Percentiles rank a stretch among this genome's conserved stretches.
These are phyloP conservation scores for Somion occarium DNA, from an alignment of 1,284 basidiomycete species.

Conservation along the genomic window DNA sequence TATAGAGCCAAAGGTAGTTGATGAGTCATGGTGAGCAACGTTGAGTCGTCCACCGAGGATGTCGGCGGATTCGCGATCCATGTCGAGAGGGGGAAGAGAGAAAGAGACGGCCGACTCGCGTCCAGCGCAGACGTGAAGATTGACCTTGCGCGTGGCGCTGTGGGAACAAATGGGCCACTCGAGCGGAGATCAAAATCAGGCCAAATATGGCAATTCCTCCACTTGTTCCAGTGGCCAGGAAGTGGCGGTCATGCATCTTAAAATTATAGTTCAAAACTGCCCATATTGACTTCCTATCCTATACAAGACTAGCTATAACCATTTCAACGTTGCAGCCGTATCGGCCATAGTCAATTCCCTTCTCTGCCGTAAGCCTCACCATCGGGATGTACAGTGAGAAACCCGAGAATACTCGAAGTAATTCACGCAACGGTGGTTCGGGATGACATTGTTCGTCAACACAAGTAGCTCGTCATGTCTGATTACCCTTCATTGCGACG, in stretches of 20 bases:
- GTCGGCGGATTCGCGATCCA: slow-evolving; percentile 45
- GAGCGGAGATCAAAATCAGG: slow-evolving; percentile 2
- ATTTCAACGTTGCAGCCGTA: too few relatives aligned
- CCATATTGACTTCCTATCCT: too few relatives aligned
- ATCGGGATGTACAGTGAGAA: neutral
- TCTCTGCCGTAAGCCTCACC: too few relatives aligned
- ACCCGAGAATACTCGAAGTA: neutral
- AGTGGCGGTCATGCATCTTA: too few relatives aligned
- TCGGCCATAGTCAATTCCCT: too few relatives aligned
- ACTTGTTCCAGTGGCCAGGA: neutral
- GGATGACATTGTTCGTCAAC: too few relatives aligned
- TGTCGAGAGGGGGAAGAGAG: slow-evolving; percentile 15
- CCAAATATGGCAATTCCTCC: neutral
- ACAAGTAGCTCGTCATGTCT: neutral
- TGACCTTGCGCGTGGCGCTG: neutral
- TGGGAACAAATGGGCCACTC: neutral
- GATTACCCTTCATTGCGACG: neutral
- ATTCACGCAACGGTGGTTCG: neutral
- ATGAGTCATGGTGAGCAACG: slow-evolving; percentile 19
- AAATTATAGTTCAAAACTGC: too few relatives aligned
- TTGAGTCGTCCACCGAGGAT: slow-evolving; percentile 57
- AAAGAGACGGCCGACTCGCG: slow-evolving; percentile 13
- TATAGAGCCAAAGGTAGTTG: slow-evolving; percentile 23
- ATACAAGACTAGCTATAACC: too few relatives aligned
- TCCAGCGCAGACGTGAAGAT: slow-evolving; percentile 14